Conservation (phyloP, 768 basidiomycete species). For the Harrya chromipes region DNA sequence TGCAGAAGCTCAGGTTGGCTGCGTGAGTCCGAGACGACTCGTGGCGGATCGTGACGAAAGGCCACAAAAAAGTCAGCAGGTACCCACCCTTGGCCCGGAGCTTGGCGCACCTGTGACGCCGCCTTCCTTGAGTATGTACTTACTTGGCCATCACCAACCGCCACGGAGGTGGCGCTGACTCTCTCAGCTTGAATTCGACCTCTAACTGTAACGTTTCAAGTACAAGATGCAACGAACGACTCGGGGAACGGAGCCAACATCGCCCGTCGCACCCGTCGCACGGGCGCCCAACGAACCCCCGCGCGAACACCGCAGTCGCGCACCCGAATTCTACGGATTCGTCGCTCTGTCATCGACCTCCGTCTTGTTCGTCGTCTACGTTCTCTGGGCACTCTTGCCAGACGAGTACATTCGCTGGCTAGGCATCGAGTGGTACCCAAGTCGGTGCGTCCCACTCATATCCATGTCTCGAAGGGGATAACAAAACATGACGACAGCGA, state of each 20-base stretch:
- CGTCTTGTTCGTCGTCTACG: slow-evolving; percentile 62
- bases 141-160: too few species aligned
- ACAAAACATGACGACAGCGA: slow-evolving; percentile 47
- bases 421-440: slow-evolving; percentile 88
- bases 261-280: slow-evolving; percentile 44
- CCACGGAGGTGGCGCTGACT: too few species aligned
- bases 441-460: slow-evolving; percentile 49
- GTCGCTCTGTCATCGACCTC: slow-evolving; percentile 80
- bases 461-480: not conserved
- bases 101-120: too few species aligned
- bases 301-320: slow-evolving; percentile 56
- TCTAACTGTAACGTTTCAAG: too few species aligned
- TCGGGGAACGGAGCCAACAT: slow-evolving; percentile 34
- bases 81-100: too few species aligned
- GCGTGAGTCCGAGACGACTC: too few species aligned
- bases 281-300: slow-evolving; percentile 39
- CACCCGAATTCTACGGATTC: slow-evolving; percentile 89
- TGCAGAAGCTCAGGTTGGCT: too few species aligned
- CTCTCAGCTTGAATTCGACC: too few species aligned
- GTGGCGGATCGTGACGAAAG: too few species aligned
- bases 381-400: slow-evolving; percentile 80
- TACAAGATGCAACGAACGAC: slow-evolving; percentile 12
- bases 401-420: slow-evolving; percentile 61
- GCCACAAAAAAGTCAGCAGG: not conserved
- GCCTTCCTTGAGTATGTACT: too few species aligned